phyloP scores from a whole-genome alignment of 1,139 yeast species.

The Nakaseomyces sp. region DNA sequence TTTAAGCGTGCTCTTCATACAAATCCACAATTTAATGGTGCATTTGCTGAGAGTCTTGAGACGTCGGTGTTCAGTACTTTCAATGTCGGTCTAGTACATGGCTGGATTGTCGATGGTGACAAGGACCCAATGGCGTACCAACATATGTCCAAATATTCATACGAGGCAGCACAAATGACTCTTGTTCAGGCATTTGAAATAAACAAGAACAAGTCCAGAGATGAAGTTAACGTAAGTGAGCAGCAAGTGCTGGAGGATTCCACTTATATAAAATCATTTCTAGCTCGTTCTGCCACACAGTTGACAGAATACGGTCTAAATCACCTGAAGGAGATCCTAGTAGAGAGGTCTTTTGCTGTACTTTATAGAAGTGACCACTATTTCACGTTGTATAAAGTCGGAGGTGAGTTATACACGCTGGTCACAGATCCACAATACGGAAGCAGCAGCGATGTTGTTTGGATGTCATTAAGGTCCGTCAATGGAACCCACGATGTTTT shows the following conservation, averaged over 20 bases:
- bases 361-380: slow-evolving; percentile 82
- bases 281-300: slow-evolving; percentile 53
- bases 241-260: slow-evolving; percentile 28
- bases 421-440: slow-evolving; percentile 63
- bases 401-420: slow-evolving; percentile 46
- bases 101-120: slow-evolving; percentile 41
- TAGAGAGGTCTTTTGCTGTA: slow-evolving; percentile 47
- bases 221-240: slow-evolving; percentile 10
- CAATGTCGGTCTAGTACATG: slow-evolving; percentile 41
- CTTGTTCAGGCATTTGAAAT: slow-evolving; percentile 35
- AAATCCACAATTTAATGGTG: slow-evolving; percentile 62
- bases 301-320: slow-evolving; percentile 57
- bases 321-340: slow-evolving; percentile 36
- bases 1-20: slow-evolving; percentile 65
- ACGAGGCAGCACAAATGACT: slow-evolving; percentile 39
- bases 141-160: slow-evolving; percentile 35
- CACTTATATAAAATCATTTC: slow-evolving; percentile 30
- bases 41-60: slow-evolving; percentile 41
- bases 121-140: slow-evolving; percentile 24
- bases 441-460: slow-evolving; percentile 44
- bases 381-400: slow-evolving; percentile 52
- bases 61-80: slow-evolving; percentile 38
- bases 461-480: slow-evolving; percentile 67
- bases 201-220: slow-evolving; percentile 12
- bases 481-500: slow-evolving; percentile 60